Conservation (phyloP, 495 filamentous ascomycete species). For the Apiosordaria backusii region DNA sequence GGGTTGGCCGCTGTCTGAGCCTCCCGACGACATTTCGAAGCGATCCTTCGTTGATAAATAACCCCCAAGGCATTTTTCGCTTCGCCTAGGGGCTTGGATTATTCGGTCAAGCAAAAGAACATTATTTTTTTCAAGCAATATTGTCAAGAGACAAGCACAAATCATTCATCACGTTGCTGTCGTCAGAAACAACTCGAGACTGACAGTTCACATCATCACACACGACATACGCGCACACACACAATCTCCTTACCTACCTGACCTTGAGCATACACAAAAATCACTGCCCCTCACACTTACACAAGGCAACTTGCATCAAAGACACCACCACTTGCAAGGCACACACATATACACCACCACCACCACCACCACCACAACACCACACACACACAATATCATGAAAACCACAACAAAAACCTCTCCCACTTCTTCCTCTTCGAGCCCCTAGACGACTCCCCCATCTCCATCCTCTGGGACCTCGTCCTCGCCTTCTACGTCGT, state of each 20-base stretch:
- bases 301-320: too few relatives aligned
- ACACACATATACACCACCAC: conserved; percentile 1
- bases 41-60: neutral
- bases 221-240: neutral
- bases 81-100: neutral
- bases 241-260: neutral
- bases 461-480: conserved; percentile 37
- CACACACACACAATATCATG: conserved; percentile 1
- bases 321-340: conserved; percentile 6
- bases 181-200: neutral
- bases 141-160: neutral
- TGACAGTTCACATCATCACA: neutral
- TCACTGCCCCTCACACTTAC: conserved; percentile 6
- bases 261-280: neutral
- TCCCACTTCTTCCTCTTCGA: conserved; percentile 24
- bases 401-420: conserved; percentile 9
- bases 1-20: neutral
- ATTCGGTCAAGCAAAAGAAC: neutral
- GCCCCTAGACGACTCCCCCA: conserved; percentile 26
- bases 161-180: neutral
- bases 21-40: neutral
- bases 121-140: neutral
- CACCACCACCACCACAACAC: too few relatives aligned
- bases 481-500: conserved; percentile 33
- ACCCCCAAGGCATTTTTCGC: neutral